Percentiles rank a stretch among this genome's conserved stretches.
These are phyloP conservation scores for Actinidia arguta DNA, from an alignment of 179 eudicot species.

Conservation along the genomic window DNA sequence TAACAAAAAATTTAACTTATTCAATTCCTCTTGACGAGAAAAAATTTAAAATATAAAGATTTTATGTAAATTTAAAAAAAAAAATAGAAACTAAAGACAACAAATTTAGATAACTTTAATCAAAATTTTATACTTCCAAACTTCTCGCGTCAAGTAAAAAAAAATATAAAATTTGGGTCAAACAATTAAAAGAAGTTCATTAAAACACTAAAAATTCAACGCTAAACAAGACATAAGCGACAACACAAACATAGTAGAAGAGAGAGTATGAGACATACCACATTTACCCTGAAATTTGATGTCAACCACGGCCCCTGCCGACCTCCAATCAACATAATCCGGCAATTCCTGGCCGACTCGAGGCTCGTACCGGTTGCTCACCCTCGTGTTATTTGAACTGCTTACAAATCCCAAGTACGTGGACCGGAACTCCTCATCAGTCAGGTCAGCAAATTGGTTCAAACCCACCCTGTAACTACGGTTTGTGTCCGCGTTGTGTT, in stretches of 20 bases:
- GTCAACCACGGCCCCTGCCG: slow-evolving; percentile 62
- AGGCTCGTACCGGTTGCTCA: no score
- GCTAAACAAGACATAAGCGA: no score
- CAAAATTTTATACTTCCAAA: no score
- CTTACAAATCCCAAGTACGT: slow-evolving; percentile 60
- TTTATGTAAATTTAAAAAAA: background rate
- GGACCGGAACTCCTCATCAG: slow-evolving; percentile 67
- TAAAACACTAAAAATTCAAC: no score
- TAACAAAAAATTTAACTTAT: background rate
- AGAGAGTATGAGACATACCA: slow-evolving; percentile 39
- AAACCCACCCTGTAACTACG: slow-evolving; percentile 87
- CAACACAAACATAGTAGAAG: no score
- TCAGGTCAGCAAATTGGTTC: slow-evolving; percentile 76
- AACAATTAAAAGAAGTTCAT: no score
- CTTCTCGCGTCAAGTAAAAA: no score
- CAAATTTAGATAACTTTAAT: no score
- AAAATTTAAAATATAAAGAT: background rate
- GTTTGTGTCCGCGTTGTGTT: slow-evolving; percentile 60
- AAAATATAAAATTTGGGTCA: no score
- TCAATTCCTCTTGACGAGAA: background rate
- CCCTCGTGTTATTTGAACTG: slow-evolving; percentile 63
- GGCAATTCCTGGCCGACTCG: slow-evolving; percentile 50
- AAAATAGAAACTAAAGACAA: no score
- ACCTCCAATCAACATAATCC: slow-evolving; percentile 74
- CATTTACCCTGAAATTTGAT: slow-evolving; percentile 80